A percentile compares a stretch with the other conserved stretches of the same genome.
phyloP scores from a whole-genome alignment of 2,329 filamentous ascomycete species.

The Diaporthe vaccinii region DNA sequence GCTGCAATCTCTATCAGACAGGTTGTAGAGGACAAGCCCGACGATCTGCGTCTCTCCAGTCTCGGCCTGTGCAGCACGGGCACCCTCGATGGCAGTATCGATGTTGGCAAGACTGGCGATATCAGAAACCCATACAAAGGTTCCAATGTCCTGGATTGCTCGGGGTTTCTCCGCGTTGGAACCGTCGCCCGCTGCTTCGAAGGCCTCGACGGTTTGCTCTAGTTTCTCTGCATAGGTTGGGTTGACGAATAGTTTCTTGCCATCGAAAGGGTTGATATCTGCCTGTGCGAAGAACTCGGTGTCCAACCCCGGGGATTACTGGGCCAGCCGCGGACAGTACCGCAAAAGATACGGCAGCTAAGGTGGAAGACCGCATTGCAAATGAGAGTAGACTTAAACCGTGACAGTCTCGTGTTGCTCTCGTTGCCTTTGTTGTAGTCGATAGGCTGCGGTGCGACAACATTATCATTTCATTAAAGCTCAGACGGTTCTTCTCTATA shows the following conservation, averaged over 20 bases:
- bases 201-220: slow-evolving; percentile 51
- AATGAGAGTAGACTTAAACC: neutral
- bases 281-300: neutral
- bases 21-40: slow-evolving; percentile 59
- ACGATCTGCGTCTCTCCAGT: slow-evolving; percentile 56
- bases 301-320: neutral
- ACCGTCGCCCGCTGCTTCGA: neutral
- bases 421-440: neutral
- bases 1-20: slow-evolving; percentile 61
- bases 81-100: slow-evolving; percentile 55
- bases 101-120: slow-evolving; percentile 48
- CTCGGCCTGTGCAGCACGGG: slow-evolving; percentile 52
- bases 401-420: neutral
- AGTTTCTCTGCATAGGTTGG: slow-evolving; percentile 58
- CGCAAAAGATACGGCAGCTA: neutral
- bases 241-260: slow-evolving; percentile 62
- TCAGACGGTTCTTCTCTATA: slow-evolving; percentile 2
- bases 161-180: neutral
- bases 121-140: slow-evolving; percentile 7
- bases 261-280: slow-evolving; percentile 58
- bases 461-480: neutral
- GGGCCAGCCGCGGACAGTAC: neutral
- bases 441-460: too few relatives aligned
- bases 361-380: slow-evolving; percentile 1
- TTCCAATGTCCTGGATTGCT: slow-evolving; percentile 10